Conservation (phyloP, 169 alveolate species). For the Plasmodium cynomolgi region DNA sequence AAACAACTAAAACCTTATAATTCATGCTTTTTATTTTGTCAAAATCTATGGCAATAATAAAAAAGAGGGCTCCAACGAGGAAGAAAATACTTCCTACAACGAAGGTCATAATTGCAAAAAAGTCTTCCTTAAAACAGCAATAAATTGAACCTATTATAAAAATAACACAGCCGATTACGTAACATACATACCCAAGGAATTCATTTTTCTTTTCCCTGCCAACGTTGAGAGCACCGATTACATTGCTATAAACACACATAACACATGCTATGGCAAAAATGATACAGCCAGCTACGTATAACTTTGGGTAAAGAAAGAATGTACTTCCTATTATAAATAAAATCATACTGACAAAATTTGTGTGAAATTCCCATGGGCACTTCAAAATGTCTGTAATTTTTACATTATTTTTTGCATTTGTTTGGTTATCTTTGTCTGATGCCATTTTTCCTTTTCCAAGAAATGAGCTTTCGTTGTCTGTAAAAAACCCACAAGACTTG, state of each 20-base stretch:
- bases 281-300: slow-evolving; percentile 47
- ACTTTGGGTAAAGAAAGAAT: slow-evolving; percentile 13
- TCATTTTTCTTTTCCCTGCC: slow-evolving; percentile 6
- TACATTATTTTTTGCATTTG: background rate
- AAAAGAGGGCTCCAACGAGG: slow-evolving; percentile 42
- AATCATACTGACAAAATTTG: slow-evolving; percentile 42
- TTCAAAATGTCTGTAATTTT: slow-evolving; percentile 9
- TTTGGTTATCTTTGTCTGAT: background rate
- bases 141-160: slow-evolving; percentile 42
- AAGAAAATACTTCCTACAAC: slow-evolving; percentile 45
- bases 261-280: slow-evolving; percentile 59
- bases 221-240: background rate
- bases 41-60: slow-evolving; percentile 4
- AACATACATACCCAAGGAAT: slow-evolving; percentile 21
- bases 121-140: slow-evolving; percentile 44
- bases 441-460: background rate
- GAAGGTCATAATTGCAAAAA: slow-evolving; percentile 10
- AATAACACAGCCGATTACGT: slow-evolving; percentile 22
- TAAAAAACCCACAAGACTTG: background rate
- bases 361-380: slow-evolving; percentile 39
- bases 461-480: background rate
- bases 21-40: slow-evolving; percentile 15
- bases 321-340: slow-evolving; percentile 58
- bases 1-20: slow-evolving; percentile 20
- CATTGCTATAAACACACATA: slow-evolving; percentile 29